phyloP scores from a whole-genome alignment of 2,329 filamentous ascomycete genomes.

The Penicillium sp. region DNA sequence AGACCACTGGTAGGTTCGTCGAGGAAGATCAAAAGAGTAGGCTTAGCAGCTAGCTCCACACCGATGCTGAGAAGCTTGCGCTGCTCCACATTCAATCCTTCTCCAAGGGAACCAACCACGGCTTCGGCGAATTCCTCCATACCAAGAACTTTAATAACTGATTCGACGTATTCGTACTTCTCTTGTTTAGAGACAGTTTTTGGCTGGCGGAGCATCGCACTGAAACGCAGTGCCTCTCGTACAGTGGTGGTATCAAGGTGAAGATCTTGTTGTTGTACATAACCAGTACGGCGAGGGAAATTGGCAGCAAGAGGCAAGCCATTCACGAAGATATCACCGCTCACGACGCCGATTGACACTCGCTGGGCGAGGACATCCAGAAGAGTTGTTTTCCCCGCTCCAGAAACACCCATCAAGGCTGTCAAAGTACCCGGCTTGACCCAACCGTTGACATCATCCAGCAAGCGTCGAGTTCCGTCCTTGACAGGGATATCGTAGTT shows the following conservation, averaged over 20 bases:
- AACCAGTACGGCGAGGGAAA: constrained; percentile 40
- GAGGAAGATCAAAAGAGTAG: constrained; percentile 81
- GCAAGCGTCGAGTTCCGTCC: constrained; percentile 69
- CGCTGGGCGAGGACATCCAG: constrained; percentile 83
- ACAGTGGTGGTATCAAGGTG: constrained; percentile 84
- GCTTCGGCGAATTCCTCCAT: constrained; percentile 90
- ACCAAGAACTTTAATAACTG: constrained; percentile 83
- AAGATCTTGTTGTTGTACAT: constrained; percentile 85
- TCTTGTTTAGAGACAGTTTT: constrained; percentile 69
- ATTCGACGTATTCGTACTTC: constrained; percentile 83
- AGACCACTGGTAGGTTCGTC: constrained; percentile 89
- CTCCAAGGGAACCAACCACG: constrained; percentile 82
- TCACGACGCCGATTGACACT: constrained; percentile 83
- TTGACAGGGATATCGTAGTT: constrained; percentile 77
- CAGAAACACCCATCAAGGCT: constrained; percentile 86
- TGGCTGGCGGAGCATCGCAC: constrained; percentile 81
- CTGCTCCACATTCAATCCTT: constrained; percentile 68
- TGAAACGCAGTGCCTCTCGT: constrained; percentile 83
- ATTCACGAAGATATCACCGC: constrained; percentile 81
- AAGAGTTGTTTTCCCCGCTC: constrained; percentile 88
- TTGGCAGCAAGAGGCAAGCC: constrained; percentile 58
- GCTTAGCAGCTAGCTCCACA: constrained; percentile 89
- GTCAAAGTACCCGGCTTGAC: constrained; percentile 90
- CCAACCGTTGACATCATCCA: constrained; percentile 88
- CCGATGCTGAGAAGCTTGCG: constrained; percentile 82